A percentile compares a stretch with the other conserved stretches of the same genome.
These are phyloP conservation scores for Herpotrichia juniperi DNA, from an alignment of 2,329 filamentous ascomycete genomes.

Conservation along the genomic window DNA sequence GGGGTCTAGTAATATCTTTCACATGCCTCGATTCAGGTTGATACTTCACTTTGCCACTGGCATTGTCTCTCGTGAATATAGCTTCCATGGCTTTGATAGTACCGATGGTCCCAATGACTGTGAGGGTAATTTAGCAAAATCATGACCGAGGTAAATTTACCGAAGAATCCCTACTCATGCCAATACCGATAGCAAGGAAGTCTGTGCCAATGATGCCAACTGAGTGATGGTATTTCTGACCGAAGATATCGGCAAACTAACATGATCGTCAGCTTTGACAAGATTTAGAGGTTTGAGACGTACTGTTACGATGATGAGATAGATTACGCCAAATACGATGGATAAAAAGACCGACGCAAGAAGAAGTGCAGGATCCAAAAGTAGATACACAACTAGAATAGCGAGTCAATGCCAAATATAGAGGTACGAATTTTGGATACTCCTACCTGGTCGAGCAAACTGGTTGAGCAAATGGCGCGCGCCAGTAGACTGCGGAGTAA, in stretches of 20 bases:
- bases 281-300: background rate
- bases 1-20: background rate
- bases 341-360: slow-evolving; percentile 15
- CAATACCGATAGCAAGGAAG: slow-evolving; percentile 16
- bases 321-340: slow-evolving; percentile 16
- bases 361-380: slow-evolving; percentile 13
- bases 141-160: background rate
- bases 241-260: slow-evolving; percentile 16
- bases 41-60: slow-evolving; percentile 9
- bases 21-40: slow-evolving; percentile 15
- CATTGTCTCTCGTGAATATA: slow-evolving; percentile 12
- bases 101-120: slow-evolving; percentile 17
- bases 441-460: slow-evolving; percentile 12
- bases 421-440: background rate
- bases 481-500: slow-evolving; percentile 2
- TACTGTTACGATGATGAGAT: slow-evolving; percentile 19
- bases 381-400: slow-evolving; percentile 6
- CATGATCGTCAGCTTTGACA: background rate
- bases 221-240: slow-evolving; percentile 13
- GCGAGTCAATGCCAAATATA: background rate
- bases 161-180: slow-evolving; percentile 6
- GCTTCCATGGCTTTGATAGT: slow-evolving; percentile 19
- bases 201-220: slow-evolving; percentile 19
- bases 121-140: background rate
- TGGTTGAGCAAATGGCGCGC: slow-evolving; percentile 7